Conservation (phyloP, 2,329 filamentous ascomycete species). For the Colletotrichum cuscutae region DNA sequence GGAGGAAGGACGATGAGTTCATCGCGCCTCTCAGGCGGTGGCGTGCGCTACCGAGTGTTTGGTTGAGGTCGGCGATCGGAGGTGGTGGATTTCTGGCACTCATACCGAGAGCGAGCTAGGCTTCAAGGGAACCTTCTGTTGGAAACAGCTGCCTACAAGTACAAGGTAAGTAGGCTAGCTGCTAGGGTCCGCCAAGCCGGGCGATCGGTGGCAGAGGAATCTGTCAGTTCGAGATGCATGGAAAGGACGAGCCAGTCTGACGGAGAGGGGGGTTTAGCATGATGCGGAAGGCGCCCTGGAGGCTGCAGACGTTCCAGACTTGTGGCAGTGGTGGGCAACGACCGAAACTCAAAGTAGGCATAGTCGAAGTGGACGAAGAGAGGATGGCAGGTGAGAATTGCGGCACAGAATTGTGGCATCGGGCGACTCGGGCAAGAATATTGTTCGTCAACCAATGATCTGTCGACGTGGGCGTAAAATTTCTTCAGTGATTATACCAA, state of each 20-base stretch:
- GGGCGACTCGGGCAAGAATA: neutral
- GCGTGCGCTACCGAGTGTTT: slow-evolving; percentile 11
- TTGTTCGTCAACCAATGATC: neutral
- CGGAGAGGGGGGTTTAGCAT: neutral
- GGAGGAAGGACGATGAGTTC: slow-evolving; percentile 1
- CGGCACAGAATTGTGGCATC: neutral
- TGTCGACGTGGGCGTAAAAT: neutral
- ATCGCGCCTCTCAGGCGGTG: neutral
- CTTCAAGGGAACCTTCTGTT: too few species aligned
- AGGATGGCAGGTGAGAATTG: neutral
- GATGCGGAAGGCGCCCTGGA: neutral
- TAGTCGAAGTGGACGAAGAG: neutral
- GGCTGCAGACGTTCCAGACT: slow-evolving; percentile 15
- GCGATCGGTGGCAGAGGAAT: neutral
- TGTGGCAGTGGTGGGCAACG: neutral
- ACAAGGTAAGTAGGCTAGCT: neutral
- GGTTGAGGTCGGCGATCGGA: slow-evolving; percentile 4
- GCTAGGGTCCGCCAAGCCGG: neutral
- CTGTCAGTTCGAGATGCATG: neutral
- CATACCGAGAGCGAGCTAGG: neutral
- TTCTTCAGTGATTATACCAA: slow-evolving; percentile 7
- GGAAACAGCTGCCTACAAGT: too few species aligned
- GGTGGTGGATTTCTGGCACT: neutral
- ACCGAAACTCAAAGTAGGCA: neutral
- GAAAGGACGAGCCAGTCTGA: neutral